phyloP scores from a whole-genome alignment of 306 rosid species.

The Glycine soja region DNA sequence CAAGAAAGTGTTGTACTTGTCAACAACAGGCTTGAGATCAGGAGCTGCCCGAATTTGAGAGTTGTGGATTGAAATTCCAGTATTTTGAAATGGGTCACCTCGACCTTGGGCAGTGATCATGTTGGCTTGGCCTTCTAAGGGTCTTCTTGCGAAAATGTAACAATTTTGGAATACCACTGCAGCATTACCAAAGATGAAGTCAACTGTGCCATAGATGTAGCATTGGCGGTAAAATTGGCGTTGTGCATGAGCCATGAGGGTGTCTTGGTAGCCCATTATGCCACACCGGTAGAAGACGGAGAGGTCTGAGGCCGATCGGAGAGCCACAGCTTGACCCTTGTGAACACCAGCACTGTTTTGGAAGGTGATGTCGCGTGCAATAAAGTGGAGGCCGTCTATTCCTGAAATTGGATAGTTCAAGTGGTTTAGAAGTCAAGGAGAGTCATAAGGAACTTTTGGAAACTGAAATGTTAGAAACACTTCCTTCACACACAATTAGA shows the following conservation, averaged over 20 bases:
- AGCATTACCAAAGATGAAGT: conserved; percentile 86
- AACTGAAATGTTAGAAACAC: no score
- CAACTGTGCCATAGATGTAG: conserved; percentile 81
- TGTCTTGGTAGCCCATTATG: conserved; percentile 89
- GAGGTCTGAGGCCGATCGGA: conserved; percentile 84
- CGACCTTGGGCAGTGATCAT: conserved; percentile 92
- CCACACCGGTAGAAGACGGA: conserved; percentile 74
- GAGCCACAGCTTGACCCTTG: conserved; percentile 88
- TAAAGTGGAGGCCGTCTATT: conserved; percentile 73
- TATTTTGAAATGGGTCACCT: conserved; percentile 78
- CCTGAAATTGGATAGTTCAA: conserved; percentile 45
- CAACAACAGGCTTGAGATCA: conserved; percentile 61
- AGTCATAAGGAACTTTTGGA: no score
- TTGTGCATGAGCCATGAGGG: conserved; percentile 85
- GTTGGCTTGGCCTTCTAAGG: conserved; percentile 79
- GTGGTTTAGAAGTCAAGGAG: not conserved
- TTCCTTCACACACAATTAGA: no score
- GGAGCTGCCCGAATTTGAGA: conserved; percentile 66
- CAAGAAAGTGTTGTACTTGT: conserved; percentile 57
- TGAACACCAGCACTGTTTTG: conserved; percentile 70
- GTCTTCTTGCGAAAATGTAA: conserved; percentile 62
- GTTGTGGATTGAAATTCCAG: conserved; percentile 69
- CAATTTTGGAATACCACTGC: conserved; percentile 83
- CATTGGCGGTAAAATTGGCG: conserved; percentile 82
- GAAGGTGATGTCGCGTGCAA: conserved; percentile 74